Conservation (phyloP, 78 protist genomes). For the Cyanophora paradoxa region DNA sequence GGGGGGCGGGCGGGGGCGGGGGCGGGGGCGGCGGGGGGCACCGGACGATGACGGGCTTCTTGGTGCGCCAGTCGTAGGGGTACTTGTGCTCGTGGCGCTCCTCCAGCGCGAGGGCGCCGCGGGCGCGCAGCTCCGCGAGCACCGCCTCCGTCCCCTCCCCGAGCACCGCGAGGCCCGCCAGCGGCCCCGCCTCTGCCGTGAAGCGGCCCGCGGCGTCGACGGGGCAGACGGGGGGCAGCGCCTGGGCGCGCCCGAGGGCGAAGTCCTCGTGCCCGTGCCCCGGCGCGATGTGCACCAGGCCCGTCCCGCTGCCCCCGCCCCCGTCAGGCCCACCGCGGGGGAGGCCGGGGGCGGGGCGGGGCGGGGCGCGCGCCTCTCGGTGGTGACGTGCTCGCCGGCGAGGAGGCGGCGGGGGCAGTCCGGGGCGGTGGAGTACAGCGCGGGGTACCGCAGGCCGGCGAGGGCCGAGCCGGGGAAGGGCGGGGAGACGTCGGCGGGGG, state of each 20-base stretch:
- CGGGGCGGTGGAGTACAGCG: neutral
- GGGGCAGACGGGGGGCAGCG: too few species aligned
- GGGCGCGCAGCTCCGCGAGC: conserved; percentile 17
- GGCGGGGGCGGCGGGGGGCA: too few species aligned
- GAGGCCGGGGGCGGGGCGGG: too few species aligned
- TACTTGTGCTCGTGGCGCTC: conserved; percentile 57
- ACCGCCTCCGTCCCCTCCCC: conserved; percentile 44
- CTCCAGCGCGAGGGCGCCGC: neutral
- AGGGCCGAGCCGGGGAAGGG: neutral
- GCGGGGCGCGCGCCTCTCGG: conserved; percentile 57
- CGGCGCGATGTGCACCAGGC: conserved; percentile 86
- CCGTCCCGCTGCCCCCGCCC: too few species aligned
- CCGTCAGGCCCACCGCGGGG: too few species aligned
- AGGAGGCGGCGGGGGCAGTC: too few species aligned
- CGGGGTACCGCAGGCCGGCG: neutral
- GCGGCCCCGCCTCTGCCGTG: too few species aligned
- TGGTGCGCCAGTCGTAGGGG: conserved; percentile 85
- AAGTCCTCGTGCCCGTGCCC: conserved; percentile 83
- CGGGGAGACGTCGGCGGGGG: neutral
- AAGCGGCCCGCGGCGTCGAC: too few species aligned
- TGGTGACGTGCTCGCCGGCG: conserved; percentile 40
- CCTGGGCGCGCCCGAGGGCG: conserved; percentile 10
- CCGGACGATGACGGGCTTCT: conserved; percentile 73
- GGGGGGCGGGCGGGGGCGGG: too few species aligned
- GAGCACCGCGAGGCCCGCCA: conserved; percentile 49